Evolutionary conservation across 1,284 basidiomycete genomes (phyloP), one percentile per base, ranked within the genome.

Genomic region (Ceratobasidium sp.): DNA sequence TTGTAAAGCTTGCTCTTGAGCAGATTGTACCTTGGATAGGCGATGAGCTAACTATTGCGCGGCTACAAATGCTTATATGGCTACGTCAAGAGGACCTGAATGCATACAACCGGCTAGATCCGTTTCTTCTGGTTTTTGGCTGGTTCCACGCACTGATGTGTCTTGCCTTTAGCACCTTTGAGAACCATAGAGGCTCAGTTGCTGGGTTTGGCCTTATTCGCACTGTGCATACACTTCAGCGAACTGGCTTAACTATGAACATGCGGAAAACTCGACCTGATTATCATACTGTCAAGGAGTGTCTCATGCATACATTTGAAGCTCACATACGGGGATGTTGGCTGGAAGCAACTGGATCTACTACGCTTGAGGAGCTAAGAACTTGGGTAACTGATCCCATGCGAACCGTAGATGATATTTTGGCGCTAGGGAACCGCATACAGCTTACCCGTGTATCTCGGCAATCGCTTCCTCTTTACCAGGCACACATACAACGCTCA

Each of bases 201-300:
- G 49, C 66, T 28, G 66, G 66, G 10, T 15, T 53, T 13, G 49
- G 44, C 7, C 20, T 68, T 28, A 12, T 15, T 15, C 44, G 46
- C 10, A 68, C 26, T 6, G 49, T 68, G 40, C 9, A 23, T 15
- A 49, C 6, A 15, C 66, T 68, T 33, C 18, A 20, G 28, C 42
- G 66, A 7, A n/a, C 26, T 3, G 66, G 66, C 15, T 68, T 68
- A 3, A 12, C 44, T 1, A 12, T 26, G 9, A 33, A 51, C 20
- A 53, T 53, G 44, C 44, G 66, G 13, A 49, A 49, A 26, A n/a
- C 18, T 9, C 61, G 61, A 6, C 40, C 61, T 20, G 61, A 64
- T 23, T 64, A 64, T 20, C 61, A 64, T 28, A 64, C 61, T 2
- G 61, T 64, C 42, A 44, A 42, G 40, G 61, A 64, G 61, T 64